Base-by-base conservation (phyloP, 139 green algal genomes). In the Chlamydomonas sp. region DNA sequence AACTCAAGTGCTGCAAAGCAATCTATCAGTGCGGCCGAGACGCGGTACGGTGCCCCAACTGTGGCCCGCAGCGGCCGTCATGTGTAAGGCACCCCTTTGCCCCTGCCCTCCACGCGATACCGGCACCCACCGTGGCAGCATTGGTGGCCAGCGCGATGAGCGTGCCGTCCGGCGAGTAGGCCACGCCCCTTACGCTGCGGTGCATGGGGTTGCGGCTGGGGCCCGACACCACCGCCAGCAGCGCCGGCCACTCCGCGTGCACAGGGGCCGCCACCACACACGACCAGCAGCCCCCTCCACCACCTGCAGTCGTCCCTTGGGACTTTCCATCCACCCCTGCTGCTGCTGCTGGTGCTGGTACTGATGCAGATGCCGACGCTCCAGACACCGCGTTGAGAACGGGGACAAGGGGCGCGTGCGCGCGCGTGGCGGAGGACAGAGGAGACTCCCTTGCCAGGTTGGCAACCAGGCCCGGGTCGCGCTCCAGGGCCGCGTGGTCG, bases 361-460 rank as follows among this genome's bases (percentile, higher is more conserved):
- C 76, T 4, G 4, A 1, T 66, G 2, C 62, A 3, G 14, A n/a
- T n/a, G 6, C 63, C n/a, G 63, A 3, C 6, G n/a, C 79, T 31
- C 63, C 31, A 4, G n/a, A 2, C 12, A 63, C 15, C 5, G 75
- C 57, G 12, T 1, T 8, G 79, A 66, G 67, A 58, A 58, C 58
- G 67, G 3, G 67, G 67, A 12, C 14, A 15, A 20, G 67, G 14
- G 67, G 67, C 3, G 67, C 80, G 18, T 58, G 68, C 4, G 80
- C 68, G 63, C 80, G 80, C 2, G 80, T 85, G 68, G 80, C 67
- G 5, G 80, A 85, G 18, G 1, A 7, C 2, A 79, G 80, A 1
- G 80, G 80, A 9, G 80, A 79, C 80, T 85, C 80, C 1, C 64
- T 59, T 5, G 80, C 80, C 17, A 85, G 80, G 57, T 85, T 74